These are phyloP conservation scores for Ogataea nakhonphanomensis DNA, from an alignment of 805 yeast species.

Conservation along the genomic window DNA sequence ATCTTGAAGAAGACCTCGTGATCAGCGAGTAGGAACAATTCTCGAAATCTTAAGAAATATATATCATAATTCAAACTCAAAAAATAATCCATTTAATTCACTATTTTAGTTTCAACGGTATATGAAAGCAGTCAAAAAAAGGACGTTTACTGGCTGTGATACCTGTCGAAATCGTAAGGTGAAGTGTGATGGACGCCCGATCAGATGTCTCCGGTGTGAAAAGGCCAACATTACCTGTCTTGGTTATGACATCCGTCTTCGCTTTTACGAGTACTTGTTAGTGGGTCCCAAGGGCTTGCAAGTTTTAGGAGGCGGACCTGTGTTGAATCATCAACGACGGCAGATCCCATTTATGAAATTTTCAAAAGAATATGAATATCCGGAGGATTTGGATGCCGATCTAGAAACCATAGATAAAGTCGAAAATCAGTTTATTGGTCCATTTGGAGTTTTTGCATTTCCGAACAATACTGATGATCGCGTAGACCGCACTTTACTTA, in stretches of 20 bases:
- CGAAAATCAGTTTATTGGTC: conserved; percentile 33
- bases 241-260: conserved; percentile 48
- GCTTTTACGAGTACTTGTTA: conserved; percentile 43
- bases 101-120: neutral
- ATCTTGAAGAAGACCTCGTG: conserved; percentile 18
- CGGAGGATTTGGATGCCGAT: conserved; percentile 36
- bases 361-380: conserved; percentile 38
- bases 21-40: conserved; percentile 13
- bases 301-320: conserved; percentile 6
- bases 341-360: conserved; percentile 42
- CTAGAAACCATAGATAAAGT: conserved; percentile 27
- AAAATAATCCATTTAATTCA: neutral
- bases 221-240: conserved; percentile 44
- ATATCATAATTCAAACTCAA: neutral
- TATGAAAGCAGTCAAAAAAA: conserved; percentile 11
- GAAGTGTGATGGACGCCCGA: conserved; percentile 48
- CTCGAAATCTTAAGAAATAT: neutral
- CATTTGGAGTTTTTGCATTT: conserved; percentile 26
- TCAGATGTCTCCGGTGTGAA: conserved; percentile 44
- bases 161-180: conserved; percentile 53
- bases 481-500: neutral
- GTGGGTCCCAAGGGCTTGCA: conserved; percentile 26
- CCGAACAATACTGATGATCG: neutral
- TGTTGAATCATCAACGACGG: conserved; percentile 37
- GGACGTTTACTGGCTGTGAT: conserved; percentile 51